Percentiles rank a stretch among this genome's conserved stretches.
phyloP scores from a whole-genome alignment of 208 protist genomes.

The Tritrichomonas musculus region DNA sequence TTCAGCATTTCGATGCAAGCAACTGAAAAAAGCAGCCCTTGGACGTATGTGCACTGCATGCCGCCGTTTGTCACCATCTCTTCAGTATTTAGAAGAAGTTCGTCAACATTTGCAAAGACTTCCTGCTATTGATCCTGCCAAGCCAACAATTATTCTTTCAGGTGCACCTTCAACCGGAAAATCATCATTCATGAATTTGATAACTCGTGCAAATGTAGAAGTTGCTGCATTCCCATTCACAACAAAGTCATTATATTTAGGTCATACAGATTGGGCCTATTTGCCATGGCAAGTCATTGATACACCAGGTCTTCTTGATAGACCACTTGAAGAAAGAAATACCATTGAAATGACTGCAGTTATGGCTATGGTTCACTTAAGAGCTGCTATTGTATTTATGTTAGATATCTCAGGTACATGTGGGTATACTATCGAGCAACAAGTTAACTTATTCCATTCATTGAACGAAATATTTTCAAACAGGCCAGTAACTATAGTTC shows the following conservation, averaged over 20 bases:
- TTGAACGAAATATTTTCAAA: slow-evolving; percentile 97
- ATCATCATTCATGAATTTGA: slow-evolving; percentile 98
- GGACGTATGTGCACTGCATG: slow-evolving; percentile 65
- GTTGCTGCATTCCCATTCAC: slow-evolving; percentile 99
- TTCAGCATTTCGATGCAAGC: slow-evolving; percentile 98
- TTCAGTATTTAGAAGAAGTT: slow-evolving; percentile 58
- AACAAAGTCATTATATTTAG: slow-evolving; percentile 99
- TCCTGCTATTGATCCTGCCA: slow-evolving; percentile 97
- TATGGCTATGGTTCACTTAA: slow-evolving; percentile 68
- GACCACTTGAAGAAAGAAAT: slow-evolving; percentile 97
- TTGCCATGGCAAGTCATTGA: slow-evolving; percentile 98
- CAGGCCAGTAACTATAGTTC: slow-evolving; percentile 95
- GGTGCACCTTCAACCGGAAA: slow-evolving; percentile 99
- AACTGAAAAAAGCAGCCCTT: slow-evolving; percentile 97
- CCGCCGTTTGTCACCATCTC: neutral
- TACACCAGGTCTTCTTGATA: slow-evolving; percentile 92
- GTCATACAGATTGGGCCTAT: slow-evolving; percentile 98
- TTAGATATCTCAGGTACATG: slow-evolving; percentile 97
- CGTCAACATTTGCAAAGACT: slow-evolving; percentile 98
- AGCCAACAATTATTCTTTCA: slow-evolving; percentile 88
- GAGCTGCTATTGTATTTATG: slow-evolving; percentile 93
- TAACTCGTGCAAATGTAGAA: slow-evolving; percentile 98
- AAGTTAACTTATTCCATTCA: slow-evolving; percentile 82
- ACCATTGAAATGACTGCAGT: slow-evolving; percentile 99
- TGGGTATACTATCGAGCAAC: slow-evolving; percentile 91